Base-by-base conservation (phyloP, 768 basidiomycete species). In the Leccinum fibrillosum region DNA sequence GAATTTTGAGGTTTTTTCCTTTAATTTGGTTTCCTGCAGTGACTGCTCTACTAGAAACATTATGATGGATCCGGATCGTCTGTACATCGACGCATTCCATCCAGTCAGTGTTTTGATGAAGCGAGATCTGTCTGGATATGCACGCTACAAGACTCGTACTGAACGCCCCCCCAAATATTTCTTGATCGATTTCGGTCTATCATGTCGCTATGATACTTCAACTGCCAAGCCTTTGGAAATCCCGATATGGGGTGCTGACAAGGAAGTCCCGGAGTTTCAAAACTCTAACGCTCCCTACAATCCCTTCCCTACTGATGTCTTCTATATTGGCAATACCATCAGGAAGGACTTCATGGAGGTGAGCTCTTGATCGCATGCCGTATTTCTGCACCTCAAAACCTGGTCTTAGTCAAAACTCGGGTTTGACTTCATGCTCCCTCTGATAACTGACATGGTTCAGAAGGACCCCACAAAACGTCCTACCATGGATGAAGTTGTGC, bases 361-460 rank as follows among this genome's bases (percentile, higher is more conserved):
- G 5, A 23, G 25, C 26, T 7, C 5, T 25, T 17, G 0, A 9
- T 5, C 7, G 4, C 9, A 26, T 48, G 25, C 5, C 23, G 2
- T 48, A 9, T 26, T 26, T 48, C 15, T 17, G 25, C 25, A 8
- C 9, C 47, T 26, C 1, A 48, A 48, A 3, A 26, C 21, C 11
- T 12, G 10, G 34, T 0, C 4, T 13, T 21, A 59, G 63, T 34
- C 34, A 2, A 57, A 47, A 4, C 30, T 26, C 3, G 62, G 62
- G 1, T 57, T 76, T 23, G 62, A 67, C 1, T 78, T 78, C 47
- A 64, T 80, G 66, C 30, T 53, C 34, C 66, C 69, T 1, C 62
- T 78, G 4, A 58, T 78, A 11, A 49, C 61, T 0, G 75, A 74
- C 9, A 80, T 81, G 80, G 64, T 72, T 1, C 70, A 74, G 10